Conservation (phyloP, 768 basidiomycete species). For the Sutorius australiensis region DNA sequence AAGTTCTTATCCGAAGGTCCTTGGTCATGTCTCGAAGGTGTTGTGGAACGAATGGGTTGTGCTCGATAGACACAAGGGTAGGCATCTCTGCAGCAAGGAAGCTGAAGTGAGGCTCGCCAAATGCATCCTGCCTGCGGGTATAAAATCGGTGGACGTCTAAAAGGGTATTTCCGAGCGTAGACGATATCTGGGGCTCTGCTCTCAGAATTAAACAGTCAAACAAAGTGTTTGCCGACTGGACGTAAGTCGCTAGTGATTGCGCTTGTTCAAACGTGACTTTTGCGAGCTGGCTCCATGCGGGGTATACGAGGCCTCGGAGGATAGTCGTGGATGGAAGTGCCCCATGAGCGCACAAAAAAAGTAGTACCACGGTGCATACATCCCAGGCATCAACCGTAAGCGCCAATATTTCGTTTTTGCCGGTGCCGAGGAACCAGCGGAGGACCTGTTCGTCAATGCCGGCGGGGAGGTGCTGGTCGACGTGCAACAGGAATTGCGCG, state of each 20-base stretch:
- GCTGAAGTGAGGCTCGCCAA: constrained; percentile 61
- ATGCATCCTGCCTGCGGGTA: constrained; percentile 66
- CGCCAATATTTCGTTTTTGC: constrained; percentile 57
- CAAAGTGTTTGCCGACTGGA: constrained; percentile 61
- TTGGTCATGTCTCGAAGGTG: constrained; percentile 47
- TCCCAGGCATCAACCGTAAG: constrained; percentile 66
- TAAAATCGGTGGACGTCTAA: constrained; percentile 66
- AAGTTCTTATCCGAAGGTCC: constrained; percentile 55
- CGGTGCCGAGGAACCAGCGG: constrained; percentile 68
- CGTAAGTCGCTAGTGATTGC: constrained; percentile 44
- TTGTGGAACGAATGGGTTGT: constrained; percentile 49
- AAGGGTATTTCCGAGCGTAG: constrained; percentile 44
- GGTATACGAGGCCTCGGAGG: constrained; percentile 71
- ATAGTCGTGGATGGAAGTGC: constrained; percentile 71
- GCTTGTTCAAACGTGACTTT: constrained; percentile 36
- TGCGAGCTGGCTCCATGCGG: constrained; percentile 65
- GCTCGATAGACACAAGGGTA: constrained; percentile 66
- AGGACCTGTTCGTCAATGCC: constrained; percentile 70
- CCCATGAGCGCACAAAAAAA: constrained; percentile 62
- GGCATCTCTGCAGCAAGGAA: constrained; percentile 62
- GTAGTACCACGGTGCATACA: constrained; percentile 55
- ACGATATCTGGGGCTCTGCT: constrained; percentile 42
- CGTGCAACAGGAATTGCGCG: constrained; percentile 63
- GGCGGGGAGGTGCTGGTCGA: constrained; percentile 72
- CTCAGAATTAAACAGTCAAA: constrained; percentile 58